phyloP scores from a whole-genome alignment of 192 early-diverging fungal genomes.

The Phlyctochytrium arcticum region DNA sequence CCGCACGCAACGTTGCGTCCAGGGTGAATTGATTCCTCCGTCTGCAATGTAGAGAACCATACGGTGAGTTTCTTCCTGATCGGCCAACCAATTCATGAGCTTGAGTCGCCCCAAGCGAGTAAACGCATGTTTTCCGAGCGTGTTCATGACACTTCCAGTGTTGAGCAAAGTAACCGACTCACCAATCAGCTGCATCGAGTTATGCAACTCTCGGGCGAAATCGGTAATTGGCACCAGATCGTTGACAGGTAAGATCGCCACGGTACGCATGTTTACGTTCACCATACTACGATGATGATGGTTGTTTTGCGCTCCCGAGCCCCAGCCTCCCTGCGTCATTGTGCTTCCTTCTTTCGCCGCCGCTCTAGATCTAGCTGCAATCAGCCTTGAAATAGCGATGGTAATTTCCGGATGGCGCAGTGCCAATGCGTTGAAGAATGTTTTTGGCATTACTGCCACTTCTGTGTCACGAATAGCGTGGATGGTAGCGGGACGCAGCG shows the following conservation, averaged over 20 bases:
- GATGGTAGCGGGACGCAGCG: conserved; percentile 73
- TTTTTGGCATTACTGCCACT: conserved; percentile 91
- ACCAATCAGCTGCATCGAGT: conserved; percentile 65
- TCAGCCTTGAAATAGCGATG: conserved; percentile 83
- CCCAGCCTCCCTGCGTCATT: neutral
- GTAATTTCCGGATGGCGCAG: conserved; percentile 86
- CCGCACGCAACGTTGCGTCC: conserved; percentile 94
- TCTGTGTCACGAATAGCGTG: conserved; percentile 98
- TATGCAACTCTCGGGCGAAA: conserved; percentile 81
- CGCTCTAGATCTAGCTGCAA: conserved; percentile 61
- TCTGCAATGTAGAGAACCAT: conserved; percentile 96
- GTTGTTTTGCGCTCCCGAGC: neutral
- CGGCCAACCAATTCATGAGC: conserved; percentile 86
- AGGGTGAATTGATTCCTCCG: conserved; percentile 79
- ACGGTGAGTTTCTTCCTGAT: conserved; percentile 83
- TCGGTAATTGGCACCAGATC: conserved; percentile 75
- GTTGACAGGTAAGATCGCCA: conserved; percentile 87
- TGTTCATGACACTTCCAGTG: conserved; percentile 68
- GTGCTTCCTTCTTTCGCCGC: neutral
- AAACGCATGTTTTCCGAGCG: conserved; percentile 90
- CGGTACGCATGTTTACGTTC: conserved; percentile 91
- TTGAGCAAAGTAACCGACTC: conserved; percentile 75
- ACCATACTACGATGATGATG: conserved; percentile 6
- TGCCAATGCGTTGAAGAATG: conserved; percentile 90
- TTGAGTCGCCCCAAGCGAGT: conserved; percentile 88